Base-by-base conservation (phyloP, 768 basidiomycete genomes). In the Megacollybia marginata region DNA sequence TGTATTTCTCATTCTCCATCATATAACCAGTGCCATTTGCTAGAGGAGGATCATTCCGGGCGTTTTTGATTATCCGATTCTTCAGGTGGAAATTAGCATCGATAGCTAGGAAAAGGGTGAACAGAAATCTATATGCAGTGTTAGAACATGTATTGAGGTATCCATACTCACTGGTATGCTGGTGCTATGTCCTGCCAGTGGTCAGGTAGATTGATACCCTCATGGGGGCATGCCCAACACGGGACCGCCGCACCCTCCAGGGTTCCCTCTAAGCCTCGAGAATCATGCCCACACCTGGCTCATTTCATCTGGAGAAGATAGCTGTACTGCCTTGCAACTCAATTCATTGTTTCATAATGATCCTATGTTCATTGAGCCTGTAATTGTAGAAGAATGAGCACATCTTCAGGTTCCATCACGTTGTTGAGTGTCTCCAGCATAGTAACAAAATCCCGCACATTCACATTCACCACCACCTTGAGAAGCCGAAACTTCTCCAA, bases 171-270 rank as follows among this genome's bases (percentile, higher is more conserved):
- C 18, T 6, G 2, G 20, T 15, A 19, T 45, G 9, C 15, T 7
- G 42, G 50, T 33, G 5, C 33, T 18, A 53, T 53, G 2, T 46
- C 28, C 9, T 48, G 15, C 58, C 58, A 59, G 13, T 47, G 48
- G 1, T 42, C 52, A 2, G 54, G 58, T 0, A 59, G 47, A 34
- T 59, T 59, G 2, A 28, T 44, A 15, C 33, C 48, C 9, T 43
- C 33, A 6, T 53, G 54, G 2, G 57, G 55, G 20, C 57, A 59
- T 8, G 55, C 48, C 55, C 55, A 28, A 6, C 23, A 28, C 23
- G 2, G 23, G 4, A 54, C 53, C 1, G 57, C 54, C 2, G 38
- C 53, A 2, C 57, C 57, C 2, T 33, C n/a, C 11, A 9, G 7
- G 4, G 55, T 56, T 2, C 18, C 9, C n/a, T n/a, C n/a, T n/a